Base-by-base conservation (phyloP, 2,329 filamentous ascomycete species). In the Pseudopyricularia cyperi region DNA sequence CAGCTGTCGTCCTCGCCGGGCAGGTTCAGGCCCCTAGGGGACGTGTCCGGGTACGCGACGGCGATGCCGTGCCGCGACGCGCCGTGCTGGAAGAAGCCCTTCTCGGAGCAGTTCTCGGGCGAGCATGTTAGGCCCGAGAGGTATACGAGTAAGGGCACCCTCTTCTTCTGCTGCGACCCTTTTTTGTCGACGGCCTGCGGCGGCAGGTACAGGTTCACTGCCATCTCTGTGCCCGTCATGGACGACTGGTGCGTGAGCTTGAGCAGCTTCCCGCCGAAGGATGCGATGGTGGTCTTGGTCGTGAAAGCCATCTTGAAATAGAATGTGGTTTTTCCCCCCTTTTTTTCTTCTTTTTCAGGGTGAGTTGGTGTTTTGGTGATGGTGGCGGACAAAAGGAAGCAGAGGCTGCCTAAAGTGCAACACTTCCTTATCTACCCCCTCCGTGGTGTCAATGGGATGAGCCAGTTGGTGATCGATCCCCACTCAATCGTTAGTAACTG, bases 111-210 rank as follows among this genome's bases (percentile, higher is more conserved):
- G 69, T 90, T 90, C 63, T 97, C 90, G 34, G 88, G 89, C 1
- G 89, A 91, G 75, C 93, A 98, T 55, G 93, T 97, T 55, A 98
- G 75, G 50, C 93, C 93, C 14, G 91, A 91, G 54, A 98, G 83
- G 70, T 91, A 98, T 71, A 96, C 83, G 54, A 98, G 79, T 30
- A 97, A 80, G 24, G 93, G 93, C 2, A 89, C 82, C 61, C 85
- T 86, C 52, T 73, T 67, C 39, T 22, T 33, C 76, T 72, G n/a
- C n/a, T n/a, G n/a, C n/a, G n/a, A n/a, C n/a, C n/a, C n/a, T 2
- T 68, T 52, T 49, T 68, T 61, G 15, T 67, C 61, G 56, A 76
- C 69, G 52, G 87, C 80, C 61, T 83, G 75, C 2, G 87, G 82
- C 24, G 93, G 93, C 3, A 98, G 78, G 73, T 87, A 98, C 61